These are phyloP conservation scores for Sporisorium sorghi DNA, from an alignment of 1,284 basidiomycete species.

Conservation along the genomic window DNA sequence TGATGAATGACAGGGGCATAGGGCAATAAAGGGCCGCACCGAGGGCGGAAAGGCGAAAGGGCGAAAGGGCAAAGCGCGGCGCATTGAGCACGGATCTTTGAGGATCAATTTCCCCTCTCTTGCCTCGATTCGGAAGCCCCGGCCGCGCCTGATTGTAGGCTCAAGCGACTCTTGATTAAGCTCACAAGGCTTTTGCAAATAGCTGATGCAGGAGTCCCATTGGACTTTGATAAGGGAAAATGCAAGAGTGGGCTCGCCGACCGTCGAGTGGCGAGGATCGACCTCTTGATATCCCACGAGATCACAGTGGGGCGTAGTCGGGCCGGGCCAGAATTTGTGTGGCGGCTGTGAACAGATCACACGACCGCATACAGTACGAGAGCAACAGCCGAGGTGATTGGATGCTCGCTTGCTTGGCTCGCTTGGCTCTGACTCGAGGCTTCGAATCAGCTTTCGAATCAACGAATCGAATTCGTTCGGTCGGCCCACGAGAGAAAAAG, in stretches of 20 bases:
- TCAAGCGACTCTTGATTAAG: background rate
- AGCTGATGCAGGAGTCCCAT: background rate
- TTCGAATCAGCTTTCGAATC: background rate
- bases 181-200: background rate
- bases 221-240: constrained; percentile 8
- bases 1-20: background rate
- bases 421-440: constrained; percentile 1
- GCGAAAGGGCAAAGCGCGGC: background rate
- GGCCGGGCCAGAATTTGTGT: background rate
- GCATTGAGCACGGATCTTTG: background rate
- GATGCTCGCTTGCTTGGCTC: background rate
- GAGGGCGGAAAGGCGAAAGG: constrained; percentile 2
- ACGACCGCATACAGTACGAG: background rate
- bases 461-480: background rate
- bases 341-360: background rate
- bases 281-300: background rate
- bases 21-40: background rate
- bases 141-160: background rate
- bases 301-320: background rate
- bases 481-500: background rate
- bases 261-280: background rate
- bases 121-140: background rate
- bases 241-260: background rate
- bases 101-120: background rate
- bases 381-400: constrained; percentile 9